Evolutionary conservation across 139 green algal genomes (phyloP).

Genomic region (Coelastrella sp.): DNA sequence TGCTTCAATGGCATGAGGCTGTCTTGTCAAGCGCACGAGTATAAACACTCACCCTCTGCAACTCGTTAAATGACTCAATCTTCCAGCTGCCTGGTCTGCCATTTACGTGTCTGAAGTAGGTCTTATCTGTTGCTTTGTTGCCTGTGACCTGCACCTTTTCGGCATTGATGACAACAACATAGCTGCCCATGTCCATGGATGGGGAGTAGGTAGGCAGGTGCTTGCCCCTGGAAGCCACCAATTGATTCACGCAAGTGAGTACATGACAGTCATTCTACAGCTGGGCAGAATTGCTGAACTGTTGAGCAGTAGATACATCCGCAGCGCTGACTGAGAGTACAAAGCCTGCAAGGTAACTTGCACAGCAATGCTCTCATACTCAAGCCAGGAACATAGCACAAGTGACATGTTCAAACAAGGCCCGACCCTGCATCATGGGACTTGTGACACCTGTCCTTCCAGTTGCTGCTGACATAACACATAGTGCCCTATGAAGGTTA

Average conservation of each 20-base stretch:
- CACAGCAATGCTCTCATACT: no score
- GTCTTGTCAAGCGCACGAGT: background rate
- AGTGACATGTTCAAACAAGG: no score
- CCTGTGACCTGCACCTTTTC: slow-evolving; percentile 94
- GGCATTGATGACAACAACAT: slow-evolving; percentile 97
- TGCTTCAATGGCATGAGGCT: no score
- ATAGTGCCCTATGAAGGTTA: slow-evolving; percentile 14
- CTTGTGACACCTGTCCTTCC: no score
- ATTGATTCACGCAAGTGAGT: no score
- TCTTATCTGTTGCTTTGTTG: slow-evolving; percentile 92
- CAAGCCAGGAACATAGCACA: no score
- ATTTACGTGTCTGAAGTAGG: slow-evolving; percentile 88
- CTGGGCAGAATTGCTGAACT: no score
- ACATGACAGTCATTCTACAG: no score
- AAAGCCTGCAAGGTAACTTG: no score
- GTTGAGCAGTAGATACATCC: no score
- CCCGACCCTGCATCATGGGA: no score
- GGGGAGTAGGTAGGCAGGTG: slow-evolving; percentile 88
- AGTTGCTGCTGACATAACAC: background rate
- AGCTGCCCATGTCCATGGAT: slow-evolving; percentile 96
- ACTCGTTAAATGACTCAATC: slow-evolving; percentile 83
- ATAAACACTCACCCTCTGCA: slow-evolving; percentile 71
- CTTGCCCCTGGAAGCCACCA: slow-evolving; percentile 87
- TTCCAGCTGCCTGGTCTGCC: slow-evolving; percentile 83
- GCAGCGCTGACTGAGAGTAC: no score